Base-by-base conservation (phyloP, 192 early-diverging fungal genomes). In the Gamsiella multidivaricata region DNA sequence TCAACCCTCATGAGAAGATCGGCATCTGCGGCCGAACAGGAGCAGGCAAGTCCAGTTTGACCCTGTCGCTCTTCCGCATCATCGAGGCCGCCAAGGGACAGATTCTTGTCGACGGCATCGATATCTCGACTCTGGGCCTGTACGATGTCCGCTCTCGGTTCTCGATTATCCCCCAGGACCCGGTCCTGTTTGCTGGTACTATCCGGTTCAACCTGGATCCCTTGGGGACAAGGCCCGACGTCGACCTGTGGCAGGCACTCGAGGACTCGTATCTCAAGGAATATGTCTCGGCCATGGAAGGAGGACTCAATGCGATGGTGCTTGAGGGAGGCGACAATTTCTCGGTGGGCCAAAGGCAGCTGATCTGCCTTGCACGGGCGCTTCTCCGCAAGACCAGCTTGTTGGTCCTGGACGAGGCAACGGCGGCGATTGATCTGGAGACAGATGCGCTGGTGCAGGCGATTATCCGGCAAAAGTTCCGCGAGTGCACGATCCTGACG, bases 371-470 rank as follows among this genome's bases (percentile, higher is more conserved):
- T 45, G 92, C 92, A 0, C 86, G 92, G 26, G 92, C 92, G 0
- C 67, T 93, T n/a, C 79, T 94, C 14, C 82, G 87, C 65, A 81
- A 87, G 34, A 84, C 89, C 20, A 85, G 59, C 28, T 28, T 83
- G 33, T 59, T 83, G 43, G 28, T 85, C n/a, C 60, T 85, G 81
- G 83, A 85, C n/a, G 83, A 85, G 56, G 76, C 80, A 3, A 82
- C 83, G 10, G 80, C 86, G 0, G 82, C 69, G 88, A 91, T 98
- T 18, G 97, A 98, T 74, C 88, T 91, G 71, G 84, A 88, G 54
- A 96, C 94, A 0, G 97, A 98, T 78, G 84, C 85, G 36, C 79
- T 84, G 22, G 96, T 98, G 74, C 97, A 98, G 85, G 73, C 80
- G 29, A 92, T 95, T 1, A 95, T 98, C 58, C 83, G 91, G 25